A percentile compares a stretch with the other conserved stretches of the same genome.
Conservation (phyloP, 495 filamentous ascomycete species). For the Talaromyces ruber region DNA sequence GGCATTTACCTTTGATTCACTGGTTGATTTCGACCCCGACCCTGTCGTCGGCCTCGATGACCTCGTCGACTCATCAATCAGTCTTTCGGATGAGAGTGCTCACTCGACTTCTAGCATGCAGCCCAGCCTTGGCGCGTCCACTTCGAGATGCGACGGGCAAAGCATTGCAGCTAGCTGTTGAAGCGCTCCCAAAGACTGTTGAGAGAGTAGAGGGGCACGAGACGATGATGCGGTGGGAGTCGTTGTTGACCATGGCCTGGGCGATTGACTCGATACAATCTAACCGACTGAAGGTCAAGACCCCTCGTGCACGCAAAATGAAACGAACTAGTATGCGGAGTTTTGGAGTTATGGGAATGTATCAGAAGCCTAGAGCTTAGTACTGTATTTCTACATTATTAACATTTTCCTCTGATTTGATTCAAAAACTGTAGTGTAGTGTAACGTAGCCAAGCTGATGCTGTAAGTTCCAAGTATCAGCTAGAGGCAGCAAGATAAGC, state of each 20-base stretch:
- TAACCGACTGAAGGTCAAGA: not conserved
- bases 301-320: not conserved
- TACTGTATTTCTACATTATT: too few relatives aligned
- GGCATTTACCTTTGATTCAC: constrained; percentile 73
- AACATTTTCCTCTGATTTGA: too few relatives aligned
- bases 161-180: constrained; percentile 63
- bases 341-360: constrained; percentile 1
- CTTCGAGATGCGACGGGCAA: constrained; percentile 83
- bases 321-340: constrained; percentile 7
- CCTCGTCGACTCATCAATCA: constrained; percentile 37
- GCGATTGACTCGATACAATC: constrained; percentile 36
- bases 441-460: too few relatives aligned
- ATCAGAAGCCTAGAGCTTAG: not conserved
- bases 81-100: constrained; percentile 50
- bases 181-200: constrained; percentile 25
- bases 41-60: constrained; percentile 30
- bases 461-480: too few relatives aligned
- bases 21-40: constrained; percentile 72
- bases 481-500: not conserved
- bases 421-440: not conserved
- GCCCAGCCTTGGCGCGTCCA: constrained; percentile 86
- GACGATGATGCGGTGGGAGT: constrained; percentile 34
- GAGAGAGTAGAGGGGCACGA: constrained; percentile 16
- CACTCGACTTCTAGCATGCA: constrained; percentile 63
- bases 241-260: constrained; percentile 37